These are phyloP conservation scores for Euphorbia pulcherrima DNA, from an alignment of 345 rosid species.

Conservation along the genomic window DNA sequence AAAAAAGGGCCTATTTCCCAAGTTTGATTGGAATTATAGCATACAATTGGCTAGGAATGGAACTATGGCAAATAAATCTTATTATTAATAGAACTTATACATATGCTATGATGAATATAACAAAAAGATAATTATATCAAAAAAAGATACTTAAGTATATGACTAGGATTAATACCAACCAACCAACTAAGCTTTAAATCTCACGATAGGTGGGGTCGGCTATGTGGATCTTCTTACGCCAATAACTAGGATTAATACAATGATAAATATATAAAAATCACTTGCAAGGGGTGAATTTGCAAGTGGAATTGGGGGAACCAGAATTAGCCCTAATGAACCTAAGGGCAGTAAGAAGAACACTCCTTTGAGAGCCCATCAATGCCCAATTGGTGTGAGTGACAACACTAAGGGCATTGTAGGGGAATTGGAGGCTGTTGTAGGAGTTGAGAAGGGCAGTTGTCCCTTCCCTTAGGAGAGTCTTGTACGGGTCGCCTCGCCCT, in stretches of 20 bases:
- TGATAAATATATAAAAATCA: constrained; percentile 22
- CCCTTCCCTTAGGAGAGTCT: constrained; percentile 71
- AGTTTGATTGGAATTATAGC: too few relatives aligned
- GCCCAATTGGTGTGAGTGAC: constrained; percentile 52
- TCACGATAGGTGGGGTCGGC: too few relatives aligned
- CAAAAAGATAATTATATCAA: too few relatives aligned
- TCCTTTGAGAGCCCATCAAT: constrained; percentile 49
- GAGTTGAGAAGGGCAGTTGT: constrained; percentile 84
- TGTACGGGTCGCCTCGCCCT: constrained; percentile 70
- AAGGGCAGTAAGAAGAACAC: constrained; percentile 52
- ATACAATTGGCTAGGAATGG: too few relatives aligned
- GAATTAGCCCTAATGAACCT: constrained; percentile 70
- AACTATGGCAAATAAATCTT: too few relatives aligned
- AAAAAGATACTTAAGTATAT: background rate
- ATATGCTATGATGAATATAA: background rate
- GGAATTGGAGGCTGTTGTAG: constrained; percentile 58
- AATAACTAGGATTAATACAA: background rate
- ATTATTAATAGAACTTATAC: too few relatives aligned
- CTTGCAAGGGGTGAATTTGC: constrained; percentile 60
- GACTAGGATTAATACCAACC: background rate
- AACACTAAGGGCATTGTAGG: constrained; percentile 45
- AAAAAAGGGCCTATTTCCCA: too few relatives aligned
- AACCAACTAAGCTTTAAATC: too few relatives aligned
- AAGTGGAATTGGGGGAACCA: constrained; percentile 36
- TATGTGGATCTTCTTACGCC: too few relatives aligned